Evolutionary conservation across 805 yeast genomes (phyloP).

Genomic region (Metschnikowia gelsemii): DNA sequence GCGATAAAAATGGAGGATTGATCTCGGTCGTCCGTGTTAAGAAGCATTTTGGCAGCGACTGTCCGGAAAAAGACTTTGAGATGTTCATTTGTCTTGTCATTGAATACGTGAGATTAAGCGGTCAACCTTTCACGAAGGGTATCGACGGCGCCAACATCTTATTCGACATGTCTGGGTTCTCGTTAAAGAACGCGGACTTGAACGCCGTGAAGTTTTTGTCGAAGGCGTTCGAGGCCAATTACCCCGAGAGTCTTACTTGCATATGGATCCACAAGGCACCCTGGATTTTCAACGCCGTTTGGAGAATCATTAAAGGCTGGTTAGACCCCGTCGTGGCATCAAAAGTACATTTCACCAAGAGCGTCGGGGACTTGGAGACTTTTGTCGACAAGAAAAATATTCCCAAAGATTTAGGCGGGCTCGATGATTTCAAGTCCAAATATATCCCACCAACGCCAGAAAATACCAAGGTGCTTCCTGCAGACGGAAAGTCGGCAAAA

Average conservation of each 20-base stretch:
- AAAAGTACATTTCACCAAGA: constrained; percentile 80
- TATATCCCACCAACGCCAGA: constrained; percentile 66
- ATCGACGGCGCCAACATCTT: constrained; percentile 48
- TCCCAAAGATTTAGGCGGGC: constrained; percentile 76
- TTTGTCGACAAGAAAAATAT: constrained; percentile 59
- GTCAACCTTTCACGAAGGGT: constrained; percentile 15
- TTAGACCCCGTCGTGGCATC: constrained; percentile 94
- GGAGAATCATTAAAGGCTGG: constrained; percentile 93
- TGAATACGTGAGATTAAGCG: constrained; percentile 45
- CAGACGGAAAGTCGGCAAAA: constrained; percentile 43
- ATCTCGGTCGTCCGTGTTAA: constrained; percentile 22
- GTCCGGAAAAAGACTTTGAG: constrained; percentile 25
- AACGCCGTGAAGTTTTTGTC: constrained; percentile 86
- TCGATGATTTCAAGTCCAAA: constrained; percentile 54
- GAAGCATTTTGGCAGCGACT: constrained; percentile 25
- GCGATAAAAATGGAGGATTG: constrained; percentile 19
- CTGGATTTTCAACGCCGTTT: constrained; percentile 92
- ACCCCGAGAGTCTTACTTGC: constrained; percentile 88
- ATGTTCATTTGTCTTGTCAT: constrained; percentile 20
- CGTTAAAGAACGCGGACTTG: constrained; percentile 91
- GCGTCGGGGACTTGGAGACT: constrained; percentile 61
- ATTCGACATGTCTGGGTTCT: constrained; percentile 86
- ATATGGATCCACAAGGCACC: constrained; percentile 92
- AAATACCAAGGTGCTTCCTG: constrained; percentile 36
- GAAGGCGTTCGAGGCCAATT: constrained; percentile 89